Percentiles rank a stretch among this genome's conserved stretches.
These are phyloP conservation scores for Colletotrichum brevisporum DNA, from an alignment of 2,329 filamentous ascomycete genomes.

Conservation along the genomic window DNA sequence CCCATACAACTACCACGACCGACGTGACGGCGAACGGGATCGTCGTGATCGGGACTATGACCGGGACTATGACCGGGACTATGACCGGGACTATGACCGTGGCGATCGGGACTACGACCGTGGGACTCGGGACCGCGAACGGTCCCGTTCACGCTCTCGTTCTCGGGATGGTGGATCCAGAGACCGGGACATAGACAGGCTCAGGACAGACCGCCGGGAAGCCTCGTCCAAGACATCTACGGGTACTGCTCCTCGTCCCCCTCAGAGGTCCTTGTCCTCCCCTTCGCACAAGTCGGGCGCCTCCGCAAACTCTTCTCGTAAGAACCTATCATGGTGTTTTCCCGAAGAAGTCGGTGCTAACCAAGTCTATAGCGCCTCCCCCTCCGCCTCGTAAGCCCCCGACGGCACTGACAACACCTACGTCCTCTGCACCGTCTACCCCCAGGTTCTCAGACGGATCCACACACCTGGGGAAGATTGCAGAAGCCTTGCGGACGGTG, in stretches of 20 bases:
- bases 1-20: conserved; percentile 22
- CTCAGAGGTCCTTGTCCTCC: conserved; percentile 14
- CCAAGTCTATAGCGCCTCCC: conserved; percentile 1
- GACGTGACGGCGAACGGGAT: conserved; percentile 35
- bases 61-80: conserved; percentile 5
- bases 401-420: conserved; percentile 4
- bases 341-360: conserved; percentile 4
- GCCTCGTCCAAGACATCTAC: neutral
- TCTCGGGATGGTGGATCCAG: neutral
- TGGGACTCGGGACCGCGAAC: conserved; percentile 40
- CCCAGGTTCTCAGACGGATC: neutral
- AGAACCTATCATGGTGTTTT: neutral
- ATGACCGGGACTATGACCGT: neutral
- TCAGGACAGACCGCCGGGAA: conserved; percentile 1
- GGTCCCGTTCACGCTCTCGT: neutral
- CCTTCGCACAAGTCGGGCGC: conserved; percentile 8
- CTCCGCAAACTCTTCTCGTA: neutral
- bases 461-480: conserved; percentile 9
- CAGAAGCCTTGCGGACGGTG: conserved; percentile 5
- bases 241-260: neutral
- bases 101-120: conserved; percentile 13
- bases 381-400: neutral
- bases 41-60: conserved; percentile 15
- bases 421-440: conserved; percentile 11
- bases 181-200: conserved; percentile 1